Evolutionary conservation across 108 stramenopile genomes (phyloP).

Genomic region (Pseudonitzschia pungens): DNA sequence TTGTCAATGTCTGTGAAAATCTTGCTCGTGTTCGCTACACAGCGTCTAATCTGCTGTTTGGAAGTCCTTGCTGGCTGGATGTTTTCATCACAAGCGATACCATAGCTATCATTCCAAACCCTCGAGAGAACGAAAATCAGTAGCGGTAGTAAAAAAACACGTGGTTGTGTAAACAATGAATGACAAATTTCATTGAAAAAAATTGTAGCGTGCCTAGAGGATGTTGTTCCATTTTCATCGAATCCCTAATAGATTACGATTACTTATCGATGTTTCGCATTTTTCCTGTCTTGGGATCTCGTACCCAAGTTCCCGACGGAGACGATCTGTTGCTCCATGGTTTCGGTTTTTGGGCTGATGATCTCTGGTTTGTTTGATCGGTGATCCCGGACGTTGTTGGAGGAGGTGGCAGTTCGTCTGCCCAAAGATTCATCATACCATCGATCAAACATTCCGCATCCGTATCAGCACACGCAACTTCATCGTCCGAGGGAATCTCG

Average conservation of each 20-base stretch:
- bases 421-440: constrained; percentile 54
- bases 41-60: too few species aligned
- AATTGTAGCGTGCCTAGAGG: neutral
- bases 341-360: constrained; percentile 23
- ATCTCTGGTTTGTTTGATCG: neutral
- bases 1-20: too few species aligned
- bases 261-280: constrained; percentile 66
- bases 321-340: constrained; percentile 81
- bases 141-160: neutral
- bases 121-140: too few species aligned
- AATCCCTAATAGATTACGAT: neutral
- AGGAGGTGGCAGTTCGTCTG: constrained; percentile 50
- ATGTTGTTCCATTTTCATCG: neutral
- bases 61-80: too few species aligned
- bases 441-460: constrained; percentile 56
- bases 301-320: constrained; percentile 71
- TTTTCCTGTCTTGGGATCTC: constrained; percentile 78
- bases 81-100: too few species aligned
- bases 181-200: neutral
- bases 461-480: neutral
- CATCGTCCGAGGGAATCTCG: constrained; percentile 7
- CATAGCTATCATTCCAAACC: too few species aligned
- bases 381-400: constrained; percentile 21
- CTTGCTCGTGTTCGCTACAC: too few species aligned
- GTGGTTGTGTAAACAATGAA: neutral